These are phyloP conservation scores for Vitis cinerea DNA, from an alignment of 164 flowering plant genomes.

Conservation along the genomic window DNA sequence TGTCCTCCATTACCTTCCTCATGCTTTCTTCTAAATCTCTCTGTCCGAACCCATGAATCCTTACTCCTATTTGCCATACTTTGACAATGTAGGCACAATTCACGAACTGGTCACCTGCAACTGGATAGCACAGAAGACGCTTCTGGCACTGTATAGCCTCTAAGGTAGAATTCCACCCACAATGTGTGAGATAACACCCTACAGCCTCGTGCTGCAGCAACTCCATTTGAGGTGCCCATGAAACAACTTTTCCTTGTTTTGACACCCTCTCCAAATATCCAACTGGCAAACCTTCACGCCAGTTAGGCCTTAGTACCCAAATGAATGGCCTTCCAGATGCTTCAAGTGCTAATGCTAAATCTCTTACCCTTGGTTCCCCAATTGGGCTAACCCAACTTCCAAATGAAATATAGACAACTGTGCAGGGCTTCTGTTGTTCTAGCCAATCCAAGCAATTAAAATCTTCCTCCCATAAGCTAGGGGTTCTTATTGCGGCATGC, in stretches of 20 bases:
- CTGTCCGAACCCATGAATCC: slow-evolving; percentile 29
- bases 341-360: slow-evolving; percentile 56
- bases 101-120: slow-evolving; percentile 77
- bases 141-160: slow-evolving; percentile 63
- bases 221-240: slow-evolving; percentile 82
- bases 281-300: slow-evolving; percentile 55
- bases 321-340: slow-evolving; percentile 48
- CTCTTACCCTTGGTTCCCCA: slow-evolving; percentile 39
- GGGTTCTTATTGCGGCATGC: slow-evolving; percentile 20
- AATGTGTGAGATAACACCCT: slow-evolving; percentile 70
- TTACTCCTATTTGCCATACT: slow-evolving; percentile 64
- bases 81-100: slow-evolving; percentile 57
- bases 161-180: slow-evolving; percentile 90
- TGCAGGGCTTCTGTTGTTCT: slow-evolving; percentile 34
- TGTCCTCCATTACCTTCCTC: slow-evolving; percentile 35
- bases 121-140: slow-evolving; percentile 61
- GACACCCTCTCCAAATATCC: slow-evolving; percentile 43
- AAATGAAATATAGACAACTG: slow-evolving; percentile 72
- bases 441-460: slow-evolving; percentile 68
- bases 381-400: slow-evolving; percentile 84
- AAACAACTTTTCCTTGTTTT: slow-evolving; percentile 46
- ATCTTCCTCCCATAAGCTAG: slow-evolving; percentile 74
- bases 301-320: slow-evolving; percentile 54
- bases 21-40: slow-evolving; percentile 44
- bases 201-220: slow-evolving; percentile 54